These are phyloP conservation scores for Sphagnum fallax DNA, from an alignment of 228 moss, liverwort and hornwort species.

Conservation along the genomic window DNA sequence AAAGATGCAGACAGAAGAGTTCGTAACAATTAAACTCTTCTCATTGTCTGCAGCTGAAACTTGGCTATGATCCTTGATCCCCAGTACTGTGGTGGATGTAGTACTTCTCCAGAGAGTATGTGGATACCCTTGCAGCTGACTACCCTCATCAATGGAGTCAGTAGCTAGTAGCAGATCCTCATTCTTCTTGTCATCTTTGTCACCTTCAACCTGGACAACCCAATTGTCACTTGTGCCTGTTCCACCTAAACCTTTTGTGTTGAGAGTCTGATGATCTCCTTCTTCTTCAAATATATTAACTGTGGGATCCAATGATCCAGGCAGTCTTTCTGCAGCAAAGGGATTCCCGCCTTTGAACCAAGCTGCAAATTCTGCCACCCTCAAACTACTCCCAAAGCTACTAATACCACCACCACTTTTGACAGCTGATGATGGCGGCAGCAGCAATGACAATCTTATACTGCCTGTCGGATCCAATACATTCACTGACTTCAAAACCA, in stretches of 20 bases:
- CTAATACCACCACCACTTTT: too few species aligned
- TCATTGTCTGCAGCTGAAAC: slow-evolving; percentile 19
- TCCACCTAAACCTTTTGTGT: slow-evolving; percentile 38
- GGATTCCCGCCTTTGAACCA: slow-evolving; percentile 92
- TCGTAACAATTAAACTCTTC: slow-evolving; percentile 61
- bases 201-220: slow-evolving; percentile 41
- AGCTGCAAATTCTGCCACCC: slow-evolving; percentile 46
- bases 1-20: slow-evolving; percentile 90
- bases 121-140: slow-evolving; percentile 84
- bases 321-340: slow-evolving; percentile 46
- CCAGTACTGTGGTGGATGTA: slow-evolving; percentile 2
- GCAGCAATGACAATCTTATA: slow-evolving; percentile 4
- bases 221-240: slow-evolving; percentile 28
- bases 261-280: slow-evolving; percentile 9
- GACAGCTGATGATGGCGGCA: too few species aligned
- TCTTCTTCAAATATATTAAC: slow-evolving; percentile 2
- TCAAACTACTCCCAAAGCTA: too few species aligned
- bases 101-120: slow-evolving; percentile 42
- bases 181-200: slow-evolving; percentile 81
- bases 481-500: slow-evolving; percentile 57
- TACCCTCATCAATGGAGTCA: slow-evolving; percentile 99
- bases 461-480: slow-evolving; percentile 70
- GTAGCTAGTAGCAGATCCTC: slow-evolving; percentile 53
- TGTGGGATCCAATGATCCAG: slow-evolving; percentile 15
- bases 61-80: too few species aligned